These are phyloP conservation scores for Penicillium soppii DNA, from an alignment of 495 filamentous ascomycete species.

Conservation along the genomic window DNA sequence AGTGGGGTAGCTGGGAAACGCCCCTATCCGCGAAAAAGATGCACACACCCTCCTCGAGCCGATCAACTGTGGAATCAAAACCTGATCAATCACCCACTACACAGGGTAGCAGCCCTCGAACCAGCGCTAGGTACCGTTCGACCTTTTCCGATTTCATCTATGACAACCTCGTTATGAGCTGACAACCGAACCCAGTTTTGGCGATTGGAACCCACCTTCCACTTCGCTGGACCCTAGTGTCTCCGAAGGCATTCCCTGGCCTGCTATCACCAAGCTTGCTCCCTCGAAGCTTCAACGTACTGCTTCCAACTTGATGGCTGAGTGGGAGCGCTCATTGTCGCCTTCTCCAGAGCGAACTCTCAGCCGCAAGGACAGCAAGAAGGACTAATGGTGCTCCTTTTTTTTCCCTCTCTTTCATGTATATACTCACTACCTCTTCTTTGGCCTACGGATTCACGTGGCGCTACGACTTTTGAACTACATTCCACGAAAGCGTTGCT, in stretches of 20 bases:
- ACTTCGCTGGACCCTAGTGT: constrained; percentile 34
- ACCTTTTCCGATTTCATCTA: constrained; percentile 36
- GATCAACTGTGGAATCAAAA: constrained; percentile 45
- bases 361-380: constrained; percentile 35
- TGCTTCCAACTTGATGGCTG: constrained; percentile 72
- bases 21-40: constrained; percentile 42
- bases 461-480: constrained; percentile 37
- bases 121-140: constrained; percentile 52
- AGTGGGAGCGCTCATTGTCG: constrained; percentile 65
- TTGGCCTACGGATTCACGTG: constrained; percentile 33
- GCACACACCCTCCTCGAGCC: constrained; percentile 49
- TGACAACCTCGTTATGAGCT: constrained; percentile 34
- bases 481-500: constrained; percentile 32
- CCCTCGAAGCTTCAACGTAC: constrained; percentile 67
- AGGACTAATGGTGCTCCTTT: constrained; percentile 27
- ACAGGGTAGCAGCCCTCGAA: constrained; percentile 48
- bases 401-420: constrained; percentile 14
- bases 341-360: constrained; percentile 32
- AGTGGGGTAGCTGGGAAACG: constrained; percentile 73
- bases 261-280: constrained; percentile 60
- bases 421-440: constrained; percentile 24
- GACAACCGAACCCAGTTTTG: constrained; percentile 36
- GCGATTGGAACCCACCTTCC: constrained; percentile 39
- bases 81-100: constrained; percentile 48
- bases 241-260: constrained; percentile 65